Evolutionary conservation across 129 eudicot genomes (phyloP).

Genomic region (Flaveria ramosissima): DNA sequence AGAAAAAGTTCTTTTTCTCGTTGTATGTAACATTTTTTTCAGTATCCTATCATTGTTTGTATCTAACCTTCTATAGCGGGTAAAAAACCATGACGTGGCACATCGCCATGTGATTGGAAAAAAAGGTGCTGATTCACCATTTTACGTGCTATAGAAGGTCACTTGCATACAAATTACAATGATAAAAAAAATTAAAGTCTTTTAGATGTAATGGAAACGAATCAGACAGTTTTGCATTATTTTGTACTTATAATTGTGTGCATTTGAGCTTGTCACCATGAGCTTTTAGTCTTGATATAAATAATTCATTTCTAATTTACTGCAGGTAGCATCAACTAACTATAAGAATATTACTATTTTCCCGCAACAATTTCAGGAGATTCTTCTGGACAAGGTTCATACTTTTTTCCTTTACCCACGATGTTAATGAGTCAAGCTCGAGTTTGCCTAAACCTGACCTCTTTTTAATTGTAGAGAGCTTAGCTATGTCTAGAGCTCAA

Average conservation of each 20-base stretch:
- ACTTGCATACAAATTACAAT: not conserved
- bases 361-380: conserved; percentile 73
- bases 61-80: not conserved
- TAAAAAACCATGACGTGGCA: not conserved
- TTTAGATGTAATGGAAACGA: not conserved
- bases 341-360: conserved; percentile 45
- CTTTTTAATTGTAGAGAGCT: no score
- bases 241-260: not conserved
- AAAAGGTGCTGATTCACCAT: no score
- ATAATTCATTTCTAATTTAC: conserved; percentile 1
- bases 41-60: not conserved
- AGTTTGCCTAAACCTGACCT: no score
- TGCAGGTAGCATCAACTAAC: conserved; percentile 65
- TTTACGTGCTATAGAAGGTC: not conserved
- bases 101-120: not conserved
- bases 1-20: not conserved
- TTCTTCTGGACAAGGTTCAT: conserved; percentile 89
- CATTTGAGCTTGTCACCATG: not conserved
- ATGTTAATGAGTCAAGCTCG: no score
- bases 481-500: no score
- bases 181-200: not conserved
- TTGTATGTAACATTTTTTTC: not conserved
- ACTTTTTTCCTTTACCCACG: not conserved
- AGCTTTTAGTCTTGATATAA: not conserved
- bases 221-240: not conserved